A percentile compares a stretch with the other conserved stretches of the same genome.
These are phyloP conservation scores for Podaxis sp. DNA, from an alignment of 768 basidiomycete genomes.

Conservation along the genomic window DNA sequence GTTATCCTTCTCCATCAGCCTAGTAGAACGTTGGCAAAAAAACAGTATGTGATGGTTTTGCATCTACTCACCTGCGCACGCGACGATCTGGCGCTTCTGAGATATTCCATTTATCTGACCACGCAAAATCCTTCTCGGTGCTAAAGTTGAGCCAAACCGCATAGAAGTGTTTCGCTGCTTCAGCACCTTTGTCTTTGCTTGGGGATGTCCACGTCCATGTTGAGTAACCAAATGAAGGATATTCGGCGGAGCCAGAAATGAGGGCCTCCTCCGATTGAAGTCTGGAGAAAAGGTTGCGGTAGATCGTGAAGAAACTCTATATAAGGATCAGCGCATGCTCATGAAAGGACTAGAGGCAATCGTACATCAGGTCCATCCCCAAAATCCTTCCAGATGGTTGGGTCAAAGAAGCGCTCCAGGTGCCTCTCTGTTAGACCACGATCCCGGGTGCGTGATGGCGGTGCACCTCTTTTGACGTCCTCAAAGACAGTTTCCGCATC, in stretches of 20 bases:
- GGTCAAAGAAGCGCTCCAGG: slow-evolving; percentile 80
- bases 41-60: background rate
- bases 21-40: slow-evolving; percentile 24
- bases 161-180: slow-evolving; percentile 76
- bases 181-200: slow-evolving; percentile 40
- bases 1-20: slow-evolving; percentile 95
- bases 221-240: slow-evolving; percentile 82
- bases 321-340: slow-evolving; percentile 1
- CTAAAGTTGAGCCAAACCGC: slow-evolving; percentile 82
- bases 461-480: slow-evolving; percentile 73
- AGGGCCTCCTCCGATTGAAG: slow-evolving; percentile 77
- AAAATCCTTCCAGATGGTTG: slow-evolving; percentile 61
- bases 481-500: slow-evolving; percentile 86
- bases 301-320: slow-evolving; percentile 89
- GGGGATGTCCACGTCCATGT: slow-evolving; percentile 67
- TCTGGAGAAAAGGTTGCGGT: slow-evolving; percentile 81
- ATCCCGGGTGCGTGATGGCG: slow-evolving; percentile 51
- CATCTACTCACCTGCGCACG: slow-evolving; percentile 58
- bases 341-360: background rate
- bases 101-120: slow-evolving; percentile 83
- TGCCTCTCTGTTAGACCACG: slow-evolving; percentile 81
- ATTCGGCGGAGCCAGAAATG: slow-evolving; percentile 40
- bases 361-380: slow-evolving; percentile 63
- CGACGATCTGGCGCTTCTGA: slow-evolving; percentile 85
- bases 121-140: slow-evolving; percentile 84